A percentile compares a stretch with the other conserved stretches of the same genome.
These are phyloP conservation scores for Aspergillus awamori DNA, from an alignment of 2,329 filamentous ascomycete genomes.

Conservation along the genomic window DNA sequence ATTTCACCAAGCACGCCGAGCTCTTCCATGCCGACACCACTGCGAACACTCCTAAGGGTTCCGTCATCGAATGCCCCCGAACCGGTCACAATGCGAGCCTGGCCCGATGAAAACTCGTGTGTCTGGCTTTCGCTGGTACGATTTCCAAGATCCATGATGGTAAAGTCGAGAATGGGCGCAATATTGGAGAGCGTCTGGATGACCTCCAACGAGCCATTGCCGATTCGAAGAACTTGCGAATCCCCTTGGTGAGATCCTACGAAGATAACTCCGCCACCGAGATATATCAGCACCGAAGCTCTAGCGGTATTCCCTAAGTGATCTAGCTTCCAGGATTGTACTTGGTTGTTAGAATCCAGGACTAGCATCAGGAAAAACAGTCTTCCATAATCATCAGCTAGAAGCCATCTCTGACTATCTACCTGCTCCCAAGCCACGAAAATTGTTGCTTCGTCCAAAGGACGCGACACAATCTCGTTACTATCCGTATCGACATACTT, in stretches of 20 bases:
- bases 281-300: slow-evolving; percentile 76
- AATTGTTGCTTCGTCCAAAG: slow-evolving; percentile 73
- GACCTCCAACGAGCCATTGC: slow-evolving; percentile 64
- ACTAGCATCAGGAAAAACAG: slow-evolving; percentile 83
- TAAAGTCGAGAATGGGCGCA: slow-evolving; percentile 89
- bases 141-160: slow-evolving; percentile 94
- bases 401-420: slow-evolving; percentile 78
- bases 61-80: slow-evolving; percentile 90
- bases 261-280: slow-evolving; percentile 70
- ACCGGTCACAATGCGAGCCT: slow-evolving; percentile 89
- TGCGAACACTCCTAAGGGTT: slow-evolving; percentile 84
- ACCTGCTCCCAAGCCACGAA: slow-evolving; percentile 91
- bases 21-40: slow-evolving; percentile 90
- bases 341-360: slow-evolving; percentile 64
- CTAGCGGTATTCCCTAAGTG: slow-evolving; percentile 70
- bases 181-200: slow-evolving; percentile 82
- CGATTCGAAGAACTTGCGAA: slow-evolving; percentile 75
- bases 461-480: slow-evolving; percentile 65
- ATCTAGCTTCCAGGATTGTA: slow-evolving; percentile 72
- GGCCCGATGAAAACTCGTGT: slow-evolving; percentile 91
- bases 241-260: slow-evolving; percentile 92
- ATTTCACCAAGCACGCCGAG: slow-evolving; percentile 80
- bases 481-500: slow-evolving; percentile 81
- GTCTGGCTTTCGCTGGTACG: slow-evolving; percentile 75
- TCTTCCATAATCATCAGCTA: slow-evolving; percentile 88